A percentile compares a stretch with the other conserved stretches of the same genome.
phyloP scores from a whole-genome alignment of 345 rosid species.

The Zanthoxylum bungeanum region DNA sequence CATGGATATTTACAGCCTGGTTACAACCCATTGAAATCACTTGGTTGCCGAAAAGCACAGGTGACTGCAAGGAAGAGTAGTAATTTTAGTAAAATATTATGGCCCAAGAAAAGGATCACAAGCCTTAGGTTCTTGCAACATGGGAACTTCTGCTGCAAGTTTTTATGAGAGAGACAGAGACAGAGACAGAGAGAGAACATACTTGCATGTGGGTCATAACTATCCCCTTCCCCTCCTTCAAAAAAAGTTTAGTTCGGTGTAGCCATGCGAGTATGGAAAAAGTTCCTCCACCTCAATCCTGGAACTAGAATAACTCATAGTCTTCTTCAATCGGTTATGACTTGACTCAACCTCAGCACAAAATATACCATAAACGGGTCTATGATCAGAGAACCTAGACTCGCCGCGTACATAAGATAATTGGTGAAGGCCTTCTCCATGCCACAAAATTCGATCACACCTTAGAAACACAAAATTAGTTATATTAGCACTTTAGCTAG shows the following conservation, averaged over 20 bases:
- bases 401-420: constrained; percentile 86
- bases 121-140: constrained; percentile 5
- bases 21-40: constrained; percentile 7
- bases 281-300: constrained; percentile 93
- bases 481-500: constrained; percentile 18
- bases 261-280: constrained; percentile 81
- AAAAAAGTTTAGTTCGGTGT: constrained; percentile 91
- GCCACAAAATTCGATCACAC: constrained; percentile 96
- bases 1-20: constrained; percentile 13
- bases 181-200: constrained; percentile 19
- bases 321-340: constrained; percentile 68
- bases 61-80: background rate
- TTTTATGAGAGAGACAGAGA: background rate
- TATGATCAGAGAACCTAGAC: constrained; percentile 93
- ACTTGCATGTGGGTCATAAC: constrained; percentile 14
- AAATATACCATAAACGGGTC: constrained; percentile 94
- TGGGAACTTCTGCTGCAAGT: background rate
- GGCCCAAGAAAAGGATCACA: background rate
- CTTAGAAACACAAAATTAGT: constrained; percentile 30
- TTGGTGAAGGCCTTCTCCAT: constrained; percentile 95
- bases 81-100: background rate
- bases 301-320: constrained; percentile 67
- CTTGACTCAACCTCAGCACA: constrained; percentile 89
- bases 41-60: constrained; percentile 3
- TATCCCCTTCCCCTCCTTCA: constrained; percentile 28